Base-by-base conservation (phyloP, 2,329 filamentous ascomycete genomes). In the Cryphonectria radicalis region DNA sequence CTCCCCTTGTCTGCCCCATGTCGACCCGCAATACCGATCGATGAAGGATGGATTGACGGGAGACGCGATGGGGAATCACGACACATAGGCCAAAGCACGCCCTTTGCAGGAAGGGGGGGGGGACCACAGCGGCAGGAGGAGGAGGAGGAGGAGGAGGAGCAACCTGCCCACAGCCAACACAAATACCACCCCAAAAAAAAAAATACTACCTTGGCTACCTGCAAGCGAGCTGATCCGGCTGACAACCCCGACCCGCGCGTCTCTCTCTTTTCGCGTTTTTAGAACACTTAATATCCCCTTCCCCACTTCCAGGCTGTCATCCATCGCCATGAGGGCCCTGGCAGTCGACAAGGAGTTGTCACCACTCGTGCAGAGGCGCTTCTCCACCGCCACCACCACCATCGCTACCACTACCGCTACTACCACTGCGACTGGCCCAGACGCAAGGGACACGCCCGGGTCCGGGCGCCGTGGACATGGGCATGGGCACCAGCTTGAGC, bases 321-420 rank as follows among this genome's bases (percentile, higher is more conserved):
- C 86, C 63, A 90, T 92, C 64, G 94, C 95, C 60, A 87, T 93
- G 50, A 88, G 88, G 76, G 89, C 94, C 55, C 87, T 98, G 60
- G 86, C 91, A 71, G 95, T 98, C 76, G 96, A 99, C 82, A 88
- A 91, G 73, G 96, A 99, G 80, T 88, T 98, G 66, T 98, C 95
- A 1, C 89, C 92, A 19, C 88, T 74, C 67, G 73, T 73, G 50
- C 73, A 69, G 68, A 72, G 76, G 73, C 73, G 72, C 67, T 74
- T 74, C 65, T 71, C 70, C 70, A 73, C 72, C 69, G 68, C 70
- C 43, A 37, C 63, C 19, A 40, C 57, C 14, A 43, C 43, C 22
- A 35, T 11, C 28, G 19, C 59, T 17, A 37, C 13, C 59, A 40
- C 28, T 37, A 42, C 28, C 32, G 19, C 59, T 35, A 62, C 28